Evolutionary conservation across 2,329 filamentous ascomycete genomes (phyloP).

Genomic region (Hypoxylon sp.): DNA sequence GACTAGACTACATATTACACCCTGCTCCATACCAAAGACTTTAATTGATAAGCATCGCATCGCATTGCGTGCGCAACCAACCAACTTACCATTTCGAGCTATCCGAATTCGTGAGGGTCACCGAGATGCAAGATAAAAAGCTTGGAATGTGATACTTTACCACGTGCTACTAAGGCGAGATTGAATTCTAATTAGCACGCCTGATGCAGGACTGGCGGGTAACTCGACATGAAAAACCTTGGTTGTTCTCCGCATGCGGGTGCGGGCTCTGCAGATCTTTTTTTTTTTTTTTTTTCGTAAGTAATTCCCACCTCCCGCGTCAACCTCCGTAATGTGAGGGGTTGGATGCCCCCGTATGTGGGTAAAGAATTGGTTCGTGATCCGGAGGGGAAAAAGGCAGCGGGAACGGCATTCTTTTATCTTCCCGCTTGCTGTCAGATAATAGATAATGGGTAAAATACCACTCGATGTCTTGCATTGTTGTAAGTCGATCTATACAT

Average conservation of each 20-base stretch:
- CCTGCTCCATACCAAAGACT: too few relatives aligned
- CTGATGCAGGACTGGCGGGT: constrained; percentile 2
- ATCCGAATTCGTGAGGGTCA: constrained; percentile 40
- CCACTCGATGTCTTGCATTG: too few relatives aligned
- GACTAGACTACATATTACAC: too few relatives aligned
- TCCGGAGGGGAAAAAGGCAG: constrained; percentile 5
- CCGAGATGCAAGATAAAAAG: constrained; percentile 37
- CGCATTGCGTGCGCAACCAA: constrained; percentile 30
- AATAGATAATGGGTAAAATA: too few relatives aligned
- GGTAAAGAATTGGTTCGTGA: constrained; percentile 3
- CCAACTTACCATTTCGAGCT: constrained; percentile 30
- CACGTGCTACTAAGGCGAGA: constrained; percentile 33
- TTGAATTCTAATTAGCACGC: constrained; percentile 29
- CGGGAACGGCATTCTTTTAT: constrained; percentile 6
- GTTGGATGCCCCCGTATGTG: constrained; percentile 11
- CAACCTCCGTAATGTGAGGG: constrained; percentile 21
- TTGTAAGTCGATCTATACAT: too few relatives aligned
- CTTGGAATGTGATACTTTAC: constrained; percentile 35
- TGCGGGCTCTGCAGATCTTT: constrained; percentile 30
- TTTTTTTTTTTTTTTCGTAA: too few relatives aligned
- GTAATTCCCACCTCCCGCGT: constrained; percentile 25
- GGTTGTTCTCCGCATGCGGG: constrained; percentile 37
- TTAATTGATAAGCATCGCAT: too few relatives aligned
- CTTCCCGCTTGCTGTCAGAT: too few relatives aligned
- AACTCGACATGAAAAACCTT: constrained; percentile 21